phyloP scores from a whole-genome alignment of 176 grass and related monocot species.

The Lolium perenne region DNA sequence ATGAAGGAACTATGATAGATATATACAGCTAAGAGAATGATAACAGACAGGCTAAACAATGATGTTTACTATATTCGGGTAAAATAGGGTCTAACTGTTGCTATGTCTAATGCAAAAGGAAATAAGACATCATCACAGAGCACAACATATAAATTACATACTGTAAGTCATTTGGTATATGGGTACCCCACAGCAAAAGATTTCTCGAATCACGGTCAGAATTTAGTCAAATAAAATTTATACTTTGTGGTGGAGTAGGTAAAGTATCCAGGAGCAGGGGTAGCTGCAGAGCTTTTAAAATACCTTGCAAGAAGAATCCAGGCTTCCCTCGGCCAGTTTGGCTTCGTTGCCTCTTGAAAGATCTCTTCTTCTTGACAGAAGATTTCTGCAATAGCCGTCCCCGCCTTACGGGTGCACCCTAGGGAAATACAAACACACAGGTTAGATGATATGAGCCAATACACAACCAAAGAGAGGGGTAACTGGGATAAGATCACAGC shows the following conservation, averaged over 20 bases:
- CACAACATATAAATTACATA: background rate
- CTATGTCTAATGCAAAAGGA: background rate
- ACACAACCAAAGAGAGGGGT: background rate
- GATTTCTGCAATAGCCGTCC: slow-evolving; percentile 59
- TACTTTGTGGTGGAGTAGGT: background rate
- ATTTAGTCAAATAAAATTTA: background rate
- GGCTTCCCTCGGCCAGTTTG: slow-evolving; percentile 63
- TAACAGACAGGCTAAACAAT: background rate
- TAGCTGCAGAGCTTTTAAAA: background rate
- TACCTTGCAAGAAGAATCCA: slow-evolving; percentile 67
- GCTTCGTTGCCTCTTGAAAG: slow-evolving; percentile 79
- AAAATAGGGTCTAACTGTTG: background rate
- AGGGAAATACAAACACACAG: background rate
- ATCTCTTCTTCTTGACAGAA: slow-evolving; percentile 71
- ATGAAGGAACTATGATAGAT: no score
- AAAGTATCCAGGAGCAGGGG: background rate
- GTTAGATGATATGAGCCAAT: slow-evolving; percentile 35
- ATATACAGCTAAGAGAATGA: background rate
- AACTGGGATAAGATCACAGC: background rate
- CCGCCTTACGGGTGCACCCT: slow-evolving; percentile 49
- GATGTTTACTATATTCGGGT: background rate
- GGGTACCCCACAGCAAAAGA: background rate
- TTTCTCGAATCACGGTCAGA: background rate
- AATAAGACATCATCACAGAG: background rate
- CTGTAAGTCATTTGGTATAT: background rate